These are phyloP conservation scores for Diversispora epigaea DNA, from an alignment of 192 early-diverging fungal genomes.

Conservation along the genomic window DNA sequence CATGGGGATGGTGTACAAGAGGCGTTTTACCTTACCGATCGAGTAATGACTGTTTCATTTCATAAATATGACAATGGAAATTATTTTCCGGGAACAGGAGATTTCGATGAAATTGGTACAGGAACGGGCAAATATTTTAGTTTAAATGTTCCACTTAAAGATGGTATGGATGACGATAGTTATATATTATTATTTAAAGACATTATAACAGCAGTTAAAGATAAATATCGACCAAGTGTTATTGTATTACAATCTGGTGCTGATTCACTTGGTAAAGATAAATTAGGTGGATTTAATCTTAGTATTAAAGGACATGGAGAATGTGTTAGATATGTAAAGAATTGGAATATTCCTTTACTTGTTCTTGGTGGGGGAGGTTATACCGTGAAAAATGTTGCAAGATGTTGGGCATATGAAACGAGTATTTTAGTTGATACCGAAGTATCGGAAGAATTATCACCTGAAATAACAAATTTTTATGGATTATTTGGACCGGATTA, in stretches of 20 bases:
- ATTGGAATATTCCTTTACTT: slow-evolving; percentile 72
- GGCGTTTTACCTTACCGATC: slow-evolving; percentile 88
- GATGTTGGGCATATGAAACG: slow-evolving; percentile 95
- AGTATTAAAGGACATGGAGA: slow-evolving; percentile 72
- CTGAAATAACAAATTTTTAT: slow-evolving; percentile 70
- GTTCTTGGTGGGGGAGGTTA: slow-evolving; percentile 93
- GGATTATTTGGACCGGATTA: slow-evolving; percentile 90
- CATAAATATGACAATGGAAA: slow-evolving; percentile 87
- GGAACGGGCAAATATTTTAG: slow-evolving; percentile 79
- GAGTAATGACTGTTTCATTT: slow-evolving; percentile 95
- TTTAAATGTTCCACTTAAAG: slow-evolving; percentile 87
- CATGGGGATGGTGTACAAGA: slow-evolving; percentile 98
- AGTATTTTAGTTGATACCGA: slow-evolving; percentile 75
- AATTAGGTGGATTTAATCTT: slow-evolving; percentile 54
- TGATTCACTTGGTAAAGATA: slow-evolving; percentile 57
- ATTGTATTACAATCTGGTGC: slow-evolving; percentile 93
- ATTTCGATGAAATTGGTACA: slow-evolving; percentile 74
- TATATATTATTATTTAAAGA: slow-evolving; percentile 78
- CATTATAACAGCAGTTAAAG: slow-evolving; percentile 70
- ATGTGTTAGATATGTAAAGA: slow-evolving; percentile 79
- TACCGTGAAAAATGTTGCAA: slow-evolving; percentile 82
- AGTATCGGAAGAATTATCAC: slow-evolving; percentile 67
- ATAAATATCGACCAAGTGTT: slow-evolving; percentile 73
- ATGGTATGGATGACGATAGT: slow-evolving; percentile 81
- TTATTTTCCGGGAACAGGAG: slow-evolving; percentile 91